These are phyloP conservation scores for Alternaria triticimaculans DNA, from an alignment of 2,329 filamentous ascomycete species.

Conservation along the genomic window DNA sequence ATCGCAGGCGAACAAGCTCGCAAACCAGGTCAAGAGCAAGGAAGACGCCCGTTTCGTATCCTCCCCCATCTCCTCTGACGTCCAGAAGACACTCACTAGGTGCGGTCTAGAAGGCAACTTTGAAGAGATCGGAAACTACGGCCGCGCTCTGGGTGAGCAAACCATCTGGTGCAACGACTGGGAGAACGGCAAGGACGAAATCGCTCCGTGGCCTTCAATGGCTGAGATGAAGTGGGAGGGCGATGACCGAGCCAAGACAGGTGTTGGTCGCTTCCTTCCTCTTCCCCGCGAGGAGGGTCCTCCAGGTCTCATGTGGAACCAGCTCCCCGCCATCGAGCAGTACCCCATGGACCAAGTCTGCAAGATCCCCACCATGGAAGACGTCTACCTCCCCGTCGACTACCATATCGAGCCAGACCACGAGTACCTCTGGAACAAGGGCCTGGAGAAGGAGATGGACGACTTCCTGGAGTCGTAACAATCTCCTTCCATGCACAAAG, in stretches of 20 bases:
- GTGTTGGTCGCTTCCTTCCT: slow-evolving; percentile 52
- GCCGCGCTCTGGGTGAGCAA: slow-evolving; percentile 45
- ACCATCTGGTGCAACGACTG: slow-evolving; percentile 52
- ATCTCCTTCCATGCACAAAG: not conserved
- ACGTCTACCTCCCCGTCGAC: slow-evolving; percentile 48
- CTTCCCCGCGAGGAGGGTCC: slow-evolving; percentile 53
- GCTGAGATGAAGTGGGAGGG: slow-evolving; percentile 57
- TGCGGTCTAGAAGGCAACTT: slow-evolving; percentile 31
- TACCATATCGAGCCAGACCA: slow-evolving; percentile 41
- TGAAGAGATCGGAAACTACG: slow-evolving; percentile 28
- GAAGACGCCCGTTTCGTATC: slow-evolving; percentile 13
- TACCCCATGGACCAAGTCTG: slow-evolving; percentile 50
- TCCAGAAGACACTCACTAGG: slow-evolving; percentile 17
- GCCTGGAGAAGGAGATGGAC: slow-evolving; percentile 38
- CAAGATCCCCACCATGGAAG: slow-evolving; percentile 46
- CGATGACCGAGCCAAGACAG: slow-evolving; percentile 54
- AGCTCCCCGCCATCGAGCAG: slow-evolving; percentile 47
- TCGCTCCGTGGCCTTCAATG: slow-evolving; percentile 51
- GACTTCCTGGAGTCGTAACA: slow-evolving; percentile 26
- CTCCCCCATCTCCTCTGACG: slow-evolving; percentile 12
- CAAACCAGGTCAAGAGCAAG: slow-evolving; percentile 17
- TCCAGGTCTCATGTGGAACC: slow-evolving; percentile 51
- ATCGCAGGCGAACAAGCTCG: slow-evolving; percentile 21
- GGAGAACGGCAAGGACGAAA: slow-evolving; percentile 40
- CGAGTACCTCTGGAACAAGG: slow-evolving; percentile 33